phyloP scores from a whole-genome alignment of 306 rosid species.

The Prosopis cineraria region DNA sequence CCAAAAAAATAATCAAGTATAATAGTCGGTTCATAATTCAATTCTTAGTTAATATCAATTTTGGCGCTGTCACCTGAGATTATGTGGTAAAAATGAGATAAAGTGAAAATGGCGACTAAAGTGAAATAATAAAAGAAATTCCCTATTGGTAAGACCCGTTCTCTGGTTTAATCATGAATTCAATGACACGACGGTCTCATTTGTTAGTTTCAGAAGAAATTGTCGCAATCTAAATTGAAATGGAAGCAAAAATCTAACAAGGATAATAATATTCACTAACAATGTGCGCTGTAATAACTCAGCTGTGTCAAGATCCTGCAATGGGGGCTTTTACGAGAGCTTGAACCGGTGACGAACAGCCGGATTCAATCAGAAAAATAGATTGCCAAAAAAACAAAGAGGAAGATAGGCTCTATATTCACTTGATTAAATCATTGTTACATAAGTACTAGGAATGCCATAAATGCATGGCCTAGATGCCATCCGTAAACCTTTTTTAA shows the following conservation, averaged over 20 bases:
- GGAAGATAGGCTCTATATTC: conserved; percentile 34
- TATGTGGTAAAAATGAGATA: neutral
- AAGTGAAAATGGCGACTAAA: neutral
- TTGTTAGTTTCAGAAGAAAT: neutral
- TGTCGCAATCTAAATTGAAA: neutral
- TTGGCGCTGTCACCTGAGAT: neutral
- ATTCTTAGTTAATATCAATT: neutral
- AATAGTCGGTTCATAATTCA: neutral
- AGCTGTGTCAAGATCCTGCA: neutral
- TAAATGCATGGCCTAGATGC: conserved; percentile 7
- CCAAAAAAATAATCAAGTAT: too few species aligned
- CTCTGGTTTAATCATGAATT: neutral
- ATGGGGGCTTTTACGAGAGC: neutral
- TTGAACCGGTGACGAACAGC: conserved; percentile 1
- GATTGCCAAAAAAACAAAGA: neutral
- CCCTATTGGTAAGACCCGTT: neutral
- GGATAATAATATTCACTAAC: neutral
- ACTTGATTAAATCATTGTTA: conserved; percentile 32
- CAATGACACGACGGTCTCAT: neutral
- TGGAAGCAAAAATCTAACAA: neutral
- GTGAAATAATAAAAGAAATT: neutral
- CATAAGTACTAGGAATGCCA: conserved; percentile 20
- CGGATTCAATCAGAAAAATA: conserved; percentile 21
- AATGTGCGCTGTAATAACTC: neutral
- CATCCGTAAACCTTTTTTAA: conserved; percentile 17